Percentiles rank a stretch among this genome's conserved stretches.
phyloP scores from a whole-genome alignment of 2,329 filamentous ascomycete genomes.

The Aaosphaeria pasadenensis region DNA sequence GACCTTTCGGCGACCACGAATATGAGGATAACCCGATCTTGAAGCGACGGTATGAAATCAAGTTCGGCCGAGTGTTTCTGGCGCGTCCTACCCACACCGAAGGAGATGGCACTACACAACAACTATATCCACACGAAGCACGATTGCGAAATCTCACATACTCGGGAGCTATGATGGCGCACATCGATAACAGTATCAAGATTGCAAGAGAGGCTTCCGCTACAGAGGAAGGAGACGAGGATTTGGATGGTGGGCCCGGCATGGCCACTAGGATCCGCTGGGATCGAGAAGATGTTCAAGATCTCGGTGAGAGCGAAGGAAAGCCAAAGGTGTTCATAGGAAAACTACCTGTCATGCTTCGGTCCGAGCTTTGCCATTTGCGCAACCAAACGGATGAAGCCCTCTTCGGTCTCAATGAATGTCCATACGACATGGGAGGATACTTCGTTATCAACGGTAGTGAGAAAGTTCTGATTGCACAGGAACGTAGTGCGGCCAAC shows the following conservation, averaged over 20 bases:
- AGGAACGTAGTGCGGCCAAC: constrained; percentile 95
- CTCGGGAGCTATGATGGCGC: constrained; percentile 83
- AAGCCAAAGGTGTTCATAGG: constrained; percentile 83
- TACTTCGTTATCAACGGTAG: constrained; percentile 99
- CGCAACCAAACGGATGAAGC: constrained; percentile 80
- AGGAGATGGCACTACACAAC: constrained; percentile 81
- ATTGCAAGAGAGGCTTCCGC: constrained; percentile 75
- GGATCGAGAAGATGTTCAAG: constrained; percentile 49
- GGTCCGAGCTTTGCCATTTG: constrained; percentile 91
- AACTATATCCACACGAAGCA: constrained; percentile 90
- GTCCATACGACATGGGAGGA: constrained; percentile 95
- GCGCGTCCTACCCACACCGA: constrained; percentile 89
- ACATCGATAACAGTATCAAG: constrained; percentile 80
- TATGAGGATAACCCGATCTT: constrained; percentile 64
- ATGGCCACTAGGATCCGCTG: constrained; percentile 41
- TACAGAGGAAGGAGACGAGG: constrained; percentile 63
- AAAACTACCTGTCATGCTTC: constrained; percentile 96
- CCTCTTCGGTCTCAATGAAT: constrained; percentile 90
- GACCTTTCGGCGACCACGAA: constrained; percentile 71
- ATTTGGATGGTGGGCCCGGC: constrained; percentile 36
- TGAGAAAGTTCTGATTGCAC: constrained; percentile 96
- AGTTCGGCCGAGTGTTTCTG: constrained; percentile 86
- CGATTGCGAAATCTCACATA: constrained; percentile 95
- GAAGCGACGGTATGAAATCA: constrained; percentile 89
- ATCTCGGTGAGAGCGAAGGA: constrained; percentile 43